Percentiles rank a stretch among this genome's conserved stretches.
Conservation (phyloP, 164 flowering plant species). For the Vitis rotundifolia region DNA sequence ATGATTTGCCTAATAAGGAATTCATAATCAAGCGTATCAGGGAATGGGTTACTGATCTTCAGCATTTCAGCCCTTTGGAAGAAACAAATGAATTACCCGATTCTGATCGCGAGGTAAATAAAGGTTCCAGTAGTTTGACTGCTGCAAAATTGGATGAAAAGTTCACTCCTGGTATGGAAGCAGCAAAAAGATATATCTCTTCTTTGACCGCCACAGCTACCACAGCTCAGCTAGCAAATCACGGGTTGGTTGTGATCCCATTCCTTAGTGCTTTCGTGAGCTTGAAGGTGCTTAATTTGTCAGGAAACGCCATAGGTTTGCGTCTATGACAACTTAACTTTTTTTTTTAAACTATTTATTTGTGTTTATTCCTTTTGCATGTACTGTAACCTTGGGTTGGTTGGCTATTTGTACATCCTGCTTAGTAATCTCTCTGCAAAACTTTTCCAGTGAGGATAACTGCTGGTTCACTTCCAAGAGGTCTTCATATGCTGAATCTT, state of each 20-base stretch:
- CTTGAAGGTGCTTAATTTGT: conserved; percentile 74
- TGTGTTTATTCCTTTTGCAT: neutral
- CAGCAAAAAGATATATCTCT: conserved; percentile 72
- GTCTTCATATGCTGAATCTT: conserved; percentile 81
- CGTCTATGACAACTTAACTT: neutral
- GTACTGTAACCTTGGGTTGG: neutral
- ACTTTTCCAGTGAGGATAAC: conserved; percentile 69
- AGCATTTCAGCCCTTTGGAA: conserved; percentile 47
- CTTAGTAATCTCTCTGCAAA: conserved; percentile 8
- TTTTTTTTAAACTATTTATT: neutral
- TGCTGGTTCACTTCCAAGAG: conserved; percentile 95
- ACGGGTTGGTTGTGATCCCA: conserved; percentile 84
- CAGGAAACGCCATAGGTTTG: conserved; percentile 88
- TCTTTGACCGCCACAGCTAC: conserved; percentile 65
- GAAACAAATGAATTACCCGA: conserved; percentile 40
- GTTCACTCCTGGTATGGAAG: conserved; percentile 65
- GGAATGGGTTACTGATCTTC: conserved; percentile 84
- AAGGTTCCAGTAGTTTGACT: conserved; percentile 22
- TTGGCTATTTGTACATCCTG: neutral
- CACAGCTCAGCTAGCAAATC: conserved; percentile 81
- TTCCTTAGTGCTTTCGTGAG: conserved; percentile 74
- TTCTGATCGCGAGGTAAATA: conserved; percentile 28
- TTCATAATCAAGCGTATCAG: conserved; percentile 73
- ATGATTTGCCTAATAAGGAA: conserved; percentile 47
- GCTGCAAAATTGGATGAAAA: conserved; percentile 45